Conservation (phyloP, 495 filamentous ascomycete species). For the Patellaria atrata region DNA sequence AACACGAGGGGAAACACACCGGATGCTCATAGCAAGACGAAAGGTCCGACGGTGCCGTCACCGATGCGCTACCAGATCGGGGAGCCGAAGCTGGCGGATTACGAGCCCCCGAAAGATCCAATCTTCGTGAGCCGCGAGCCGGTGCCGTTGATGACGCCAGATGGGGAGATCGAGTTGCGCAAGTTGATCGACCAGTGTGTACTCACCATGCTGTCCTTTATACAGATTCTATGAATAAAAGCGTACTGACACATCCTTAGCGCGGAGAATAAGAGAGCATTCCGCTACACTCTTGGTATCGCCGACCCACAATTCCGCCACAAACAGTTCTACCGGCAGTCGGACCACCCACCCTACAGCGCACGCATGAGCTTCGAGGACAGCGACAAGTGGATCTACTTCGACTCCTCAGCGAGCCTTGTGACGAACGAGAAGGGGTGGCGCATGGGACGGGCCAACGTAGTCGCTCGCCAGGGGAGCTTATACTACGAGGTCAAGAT, state of each 20-base stretch:
- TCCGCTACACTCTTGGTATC: constrained; percentile 80
- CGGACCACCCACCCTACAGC: constrained; percentile 67
- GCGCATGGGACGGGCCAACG: constrained; percentile 74
- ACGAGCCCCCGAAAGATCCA: constrained; percentile 26
- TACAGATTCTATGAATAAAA: background rate
- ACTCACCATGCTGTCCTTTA: background rate
- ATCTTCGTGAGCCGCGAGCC: constrained; percentile 28
- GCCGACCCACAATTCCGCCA: constrained; percentile 75
- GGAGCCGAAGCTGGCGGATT: constrained; percentile 23
- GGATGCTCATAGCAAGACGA: constrained; percentile 19
- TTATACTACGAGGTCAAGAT: constrained; percentile 93
- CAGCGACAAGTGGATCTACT: constrained; percentile 60
- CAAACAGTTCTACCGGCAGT: constrained; percentile 77
- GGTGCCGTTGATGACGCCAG: constrained; percentile 23
- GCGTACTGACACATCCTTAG: constrained; percentile 27
- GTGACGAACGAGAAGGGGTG: constrained; percentile 71
- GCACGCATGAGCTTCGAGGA: constrained; percentile 86
- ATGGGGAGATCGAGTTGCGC: constrained; percentile 23
- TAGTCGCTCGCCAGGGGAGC: constrained; percentile 76
- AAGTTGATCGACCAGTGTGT: constrained; percentile 26
- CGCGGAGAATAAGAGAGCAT: constrained; percentile 82
- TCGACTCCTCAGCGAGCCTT: constrained; percentile 43
- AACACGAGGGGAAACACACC: constrained; percentile 19
- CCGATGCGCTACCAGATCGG: constrained; percentile 29
- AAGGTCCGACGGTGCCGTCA: constrained; percentile 15